Evolutionary conservation across 2,329 filamentous ascomycete species (phyloP).

Genomic region (Pseudopyrenochaeta lycopersici): DNA sequence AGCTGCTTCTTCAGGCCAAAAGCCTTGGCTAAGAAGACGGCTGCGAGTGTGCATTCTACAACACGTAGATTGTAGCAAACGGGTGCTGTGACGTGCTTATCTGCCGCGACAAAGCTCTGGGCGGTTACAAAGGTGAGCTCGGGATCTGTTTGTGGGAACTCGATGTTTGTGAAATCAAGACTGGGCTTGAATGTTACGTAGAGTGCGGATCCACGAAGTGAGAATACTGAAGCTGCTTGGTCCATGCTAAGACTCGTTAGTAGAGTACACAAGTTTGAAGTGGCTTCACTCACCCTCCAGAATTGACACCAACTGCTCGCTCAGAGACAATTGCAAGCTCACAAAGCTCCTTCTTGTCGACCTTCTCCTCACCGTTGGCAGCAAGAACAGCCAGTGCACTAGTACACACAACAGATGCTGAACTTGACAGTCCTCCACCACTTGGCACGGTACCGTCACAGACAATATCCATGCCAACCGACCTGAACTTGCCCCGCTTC

Average conservation of each 20-base stretch:
- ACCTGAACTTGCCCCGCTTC: conserved; percentile 72
- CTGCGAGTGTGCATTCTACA: conserved; percentile 92
- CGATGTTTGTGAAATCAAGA: conserved; percentile 78
- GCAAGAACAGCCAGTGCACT: conserved; percentile 87
- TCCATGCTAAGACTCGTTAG: conserved; percentile 76
- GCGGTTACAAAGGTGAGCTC: conserved; percentile 92
- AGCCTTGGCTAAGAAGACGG: conserved; percentile 69
- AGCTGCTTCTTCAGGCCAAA: conserved; percentile 67
- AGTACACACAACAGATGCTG: conserved; percentile 90
- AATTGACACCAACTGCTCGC: conserved; percentile 93
- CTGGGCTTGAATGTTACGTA: conserved; percentile 89
- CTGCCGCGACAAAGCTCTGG: conserved; percentile 90
- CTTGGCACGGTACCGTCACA: conserved; percentile 92
- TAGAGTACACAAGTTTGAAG: not conserved
- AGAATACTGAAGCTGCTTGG: conserved; percentile 95
- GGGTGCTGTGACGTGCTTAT: conserved; percentile 93
- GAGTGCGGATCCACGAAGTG: conserved; percentile 82
- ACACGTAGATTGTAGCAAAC: conserved; percentile 97
- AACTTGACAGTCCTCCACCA: conserved; percentile 91
- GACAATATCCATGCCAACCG: conserved; percentile 83
- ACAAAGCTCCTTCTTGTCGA: conserved; percentile 91
- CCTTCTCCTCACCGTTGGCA: conserved; percentile 78
- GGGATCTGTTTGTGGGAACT: conserved; percentile 81
- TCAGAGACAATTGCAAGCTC: conserved; percentile 96
- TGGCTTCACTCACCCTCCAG: conserved; percentile 74